phyloP scores from a whole-genome alignment of 176 grass and related monocot species.

The Puya raimondii region DNA sequence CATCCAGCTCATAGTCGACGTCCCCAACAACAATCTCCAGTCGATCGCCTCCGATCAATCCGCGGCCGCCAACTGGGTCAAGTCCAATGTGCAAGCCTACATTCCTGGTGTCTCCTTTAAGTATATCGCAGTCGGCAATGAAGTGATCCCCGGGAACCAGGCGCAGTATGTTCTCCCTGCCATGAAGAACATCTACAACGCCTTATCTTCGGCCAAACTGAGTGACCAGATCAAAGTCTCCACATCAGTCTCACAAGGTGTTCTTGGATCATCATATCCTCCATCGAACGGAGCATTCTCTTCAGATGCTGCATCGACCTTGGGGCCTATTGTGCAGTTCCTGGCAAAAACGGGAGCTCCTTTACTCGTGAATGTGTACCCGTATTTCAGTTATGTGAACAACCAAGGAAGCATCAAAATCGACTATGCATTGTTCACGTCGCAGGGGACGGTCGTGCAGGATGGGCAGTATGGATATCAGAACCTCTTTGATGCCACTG shows the following conservation, averaged over 20 bases:
- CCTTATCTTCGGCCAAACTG: slow-evolving; percentile 26
- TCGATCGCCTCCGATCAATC: slow-evolving; percentile 17
- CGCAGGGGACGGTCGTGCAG: slow-evolving; percentile 24
- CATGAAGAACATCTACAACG: slow-evolving; percentile 44
- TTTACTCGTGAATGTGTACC: slow-evolving; percentile 65
- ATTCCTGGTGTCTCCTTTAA: slow-evolving; percentile 32
- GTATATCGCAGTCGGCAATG: slow-evolving; percentile 70
- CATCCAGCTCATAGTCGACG: slow-evolving; percentile 43
- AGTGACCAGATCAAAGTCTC: slow-evolving; percentile 41
- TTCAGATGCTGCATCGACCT: slow-evolving; percentile 8
- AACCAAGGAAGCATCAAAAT: slow-evolving; percentile 3
- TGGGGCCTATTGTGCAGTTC: slow-evolving; percentile 25
- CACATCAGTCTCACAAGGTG: slow-evolving; percentile 25
- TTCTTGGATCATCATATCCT: slow-evolving; percentile 23
- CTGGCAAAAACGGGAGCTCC: slow-evolving; percentile 36
- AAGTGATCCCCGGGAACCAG: slow-evolving; percentile 15
- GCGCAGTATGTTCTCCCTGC: slow-evolving; percentile 41
- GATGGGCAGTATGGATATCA: slow-evolving; percentile 37
- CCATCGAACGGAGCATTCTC: slow-evolving; percentile 40
- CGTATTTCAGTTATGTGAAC: slow-evolving; percentile 47
- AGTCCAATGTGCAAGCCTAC: slow-evolving; percentile 32
- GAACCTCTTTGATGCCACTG: slow-evolving; percentile 42
- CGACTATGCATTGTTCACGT: slow-evolving; percentile 40
- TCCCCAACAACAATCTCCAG: slow-evolving; percentile 16
- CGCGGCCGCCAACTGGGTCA: slow-evolving; percentile 39